Evolutionary conservation across 306 rosid species (phyloP), one percentile per base, ranked within the genome.

Genomic region (Vachellia collinsii): DNA sequence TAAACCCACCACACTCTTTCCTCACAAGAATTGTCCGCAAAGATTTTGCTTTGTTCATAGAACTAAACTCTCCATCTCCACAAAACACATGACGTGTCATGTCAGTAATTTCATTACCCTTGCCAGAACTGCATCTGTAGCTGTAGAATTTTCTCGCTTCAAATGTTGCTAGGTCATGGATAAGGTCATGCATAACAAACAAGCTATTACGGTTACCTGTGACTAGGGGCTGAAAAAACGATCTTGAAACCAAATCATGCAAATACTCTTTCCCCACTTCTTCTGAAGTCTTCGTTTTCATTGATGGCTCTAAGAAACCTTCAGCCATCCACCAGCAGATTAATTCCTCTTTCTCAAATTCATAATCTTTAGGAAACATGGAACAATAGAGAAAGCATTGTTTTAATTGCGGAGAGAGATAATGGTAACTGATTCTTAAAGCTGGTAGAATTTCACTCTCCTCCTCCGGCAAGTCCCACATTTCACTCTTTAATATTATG

Each of bases 271-370:
- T 0, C 3, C 86, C 83, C 8, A 73, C 56, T 17, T 63, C 68
- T 66, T 83, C 79, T 42, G 47, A 37, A 16, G 43, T 25, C 7
- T 38, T 36, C 4, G 11, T 7, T 58, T 54, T 54, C 61, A 29
- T 34, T 7, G 14, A 3, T 20, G 77, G 11, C 3, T 7, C 34
- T 51, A 85, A 34, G 5, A 85, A 72, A 14, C 69, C 83, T 38
- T 85, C 85, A 2, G 78, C 88, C 85, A 85, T 73, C 85, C 85
- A 81, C 8, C 34, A 34, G n/a, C 77, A 9, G 1, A 85, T 36
- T 29, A 85, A 56, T 0, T 77, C 46, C 4, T 64, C 13, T 44
- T n/a, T n/a, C 4, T 14, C 3, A 67, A 85, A 77, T 59, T 66
- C 8, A 23, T 66, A 4, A 4, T 75, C 70, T 9, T 77, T 81